Percentiles rank a stretch among this genome's conserved stretches.
Evolutionary conservation across 345 rosid genomes (phyloP).

Genomic region (Eutrema japonicum): DNA sequence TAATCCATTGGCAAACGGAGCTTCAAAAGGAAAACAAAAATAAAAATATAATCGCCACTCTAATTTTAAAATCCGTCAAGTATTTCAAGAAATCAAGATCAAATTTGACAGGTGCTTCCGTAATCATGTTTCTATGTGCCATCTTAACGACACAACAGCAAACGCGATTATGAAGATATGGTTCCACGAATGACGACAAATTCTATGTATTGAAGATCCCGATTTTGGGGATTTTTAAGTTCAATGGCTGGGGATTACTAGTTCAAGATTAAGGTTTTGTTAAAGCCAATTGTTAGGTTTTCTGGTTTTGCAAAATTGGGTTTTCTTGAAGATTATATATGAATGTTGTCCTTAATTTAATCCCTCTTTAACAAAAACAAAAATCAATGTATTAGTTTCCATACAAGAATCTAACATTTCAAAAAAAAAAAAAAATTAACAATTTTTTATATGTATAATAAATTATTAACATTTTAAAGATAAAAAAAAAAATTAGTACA

Average conservation of each 20-base stretch:
- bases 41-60: not conserved
- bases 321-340: not conserved
- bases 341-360: not conserved
- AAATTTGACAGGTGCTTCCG: conserved; percentile 6
- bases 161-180: not conserved
- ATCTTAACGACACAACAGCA: not conserved
- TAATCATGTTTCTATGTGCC: not conserved
- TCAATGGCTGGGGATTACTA: not conserved
- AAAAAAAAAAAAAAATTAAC: no score
- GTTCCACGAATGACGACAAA: not conserved
- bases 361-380: not conserved
- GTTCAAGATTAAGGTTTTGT: conserved; percentile 7
- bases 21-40: not conserved
- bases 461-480: not conserved
- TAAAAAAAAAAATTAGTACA: conserved; percentile 27
- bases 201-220: not conserved
- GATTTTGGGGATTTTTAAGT: not conserved
- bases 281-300: not conserved
- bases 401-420: conserved; percentile 2
- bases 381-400: conserved; percentile 2
- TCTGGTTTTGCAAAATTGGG: not conserved
- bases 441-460: no score
- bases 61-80: not conserved
- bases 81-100: not conserved
- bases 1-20: conserved; percentile 4